These are phyloP conservation scores for Saturnispora kantuleensis DNA, from an alignment of 805 yeast species.

Conservation along the genomic window DNA sequence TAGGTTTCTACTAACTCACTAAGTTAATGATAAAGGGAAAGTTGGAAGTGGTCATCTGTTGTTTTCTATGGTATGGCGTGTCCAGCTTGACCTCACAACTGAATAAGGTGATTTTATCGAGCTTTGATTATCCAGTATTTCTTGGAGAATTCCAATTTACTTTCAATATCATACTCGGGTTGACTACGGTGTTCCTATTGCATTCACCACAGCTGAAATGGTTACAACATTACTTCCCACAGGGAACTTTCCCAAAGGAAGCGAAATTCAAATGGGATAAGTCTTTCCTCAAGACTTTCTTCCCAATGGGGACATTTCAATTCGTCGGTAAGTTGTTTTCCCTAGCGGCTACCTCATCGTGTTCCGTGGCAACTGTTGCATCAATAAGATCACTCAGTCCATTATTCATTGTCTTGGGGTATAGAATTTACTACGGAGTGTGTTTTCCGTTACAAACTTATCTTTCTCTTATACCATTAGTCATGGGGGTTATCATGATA, in stretches of 20 bases:
- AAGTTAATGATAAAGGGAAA: neutral
- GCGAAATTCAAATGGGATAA: slow-evolving; percentile 19
- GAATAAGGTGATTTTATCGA: slow-evolving; percentile 44
- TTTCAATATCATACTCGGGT: slow-evolving; percentile 32
- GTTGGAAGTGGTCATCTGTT: slow-evolving; percentile 2
- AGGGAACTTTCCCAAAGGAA: slow-evolving; percentile 42
- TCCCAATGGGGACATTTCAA: slow-evolving; percentile 60
- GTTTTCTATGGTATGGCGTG: slow-evolving; percentile 46
- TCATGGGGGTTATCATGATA: slow-evolving; percentile 43
- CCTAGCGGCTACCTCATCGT: slow-evolving; percentile 53
- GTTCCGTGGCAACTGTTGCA: slow-evolving; percentile 61
- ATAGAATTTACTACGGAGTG: slow-evolving; percentile 42
- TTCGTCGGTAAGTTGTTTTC: slow-evolving; percentile 55
- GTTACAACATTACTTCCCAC: slow-evolving; percentile 32
- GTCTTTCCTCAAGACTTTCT: slow-evolving; percentile 36
- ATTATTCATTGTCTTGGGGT: slow-evolving; percentile 46
- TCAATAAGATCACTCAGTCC: slow-evolving; percentile 65
- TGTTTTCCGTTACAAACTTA: slow-evolving; percentile 41
- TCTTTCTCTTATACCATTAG: slow-evolving; percentile 40
- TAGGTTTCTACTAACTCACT: no score
- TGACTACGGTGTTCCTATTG: slow-evolving; percentile 10
- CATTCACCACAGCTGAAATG: slow-evolving; percentile 9
- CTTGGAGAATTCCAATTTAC: slow-evolving; percentile 57
- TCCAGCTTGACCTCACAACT: slow-evolving; percentile 58
- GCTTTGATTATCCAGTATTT: slow-evolving; percentile 52